Conservation (phyloP, 1,284 basidiomycete species). For the Fistulinella cinereoalba region DNA sequence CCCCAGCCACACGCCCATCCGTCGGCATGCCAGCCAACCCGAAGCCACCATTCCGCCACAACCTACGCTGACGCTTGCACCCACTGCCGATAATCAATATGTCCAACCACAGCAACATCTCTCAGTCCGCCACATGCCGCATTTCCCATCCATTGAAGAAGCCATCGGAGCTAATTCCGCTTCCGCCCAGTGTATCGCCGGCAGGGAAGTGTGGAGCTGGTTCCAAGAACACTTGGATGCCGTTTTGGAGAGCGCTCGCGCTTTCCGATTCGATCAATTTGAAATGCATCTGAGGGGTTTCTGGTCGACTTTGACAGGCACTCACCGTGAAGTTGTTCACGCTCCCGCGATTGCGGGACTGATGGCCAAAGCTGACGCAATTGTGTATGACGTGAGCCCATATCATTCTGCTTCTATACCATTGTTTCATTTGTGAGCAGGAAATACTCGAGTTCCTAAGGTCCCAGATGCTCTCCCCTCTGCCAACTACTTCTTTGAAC, state of each 20-base stretch:
- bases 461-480: slow-evolving; percentile 77
- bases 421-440: slow-evolving; percentile 39
- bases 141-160: slow-evolving; percentile 83
- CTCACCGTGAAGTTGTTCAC: slow-evolving; percentile 80
- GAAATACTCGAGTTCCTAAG: slow-evolving; percentile 84
- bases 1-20: slow-evolving; percentile 70
- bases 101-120: slow-evolving; percentile 43
- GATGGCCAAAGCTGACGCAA: slow-evolving; percentile 85
- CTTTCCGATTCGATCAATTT: slow-evolving; percentile 82
- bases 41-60: slow-evolving; percentile 48
- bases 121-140: slow-evolving; percentile 73
- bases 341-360: slow-evolving; percentile 82
- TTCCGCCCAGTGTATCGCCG: slow-evolving; percentile 69
- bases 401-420: slow-evolving; percentile 2
- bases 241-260: slow-evolving; percentile 70
- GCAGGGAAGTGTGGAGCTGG: slow-evolving; percentile 82
- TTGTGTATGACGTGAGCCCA: slow-evolving; percentile 77
- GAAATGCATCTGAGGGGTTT: slow-evolving; percentile 81
- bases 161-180: slow-evolving; percentile 71
- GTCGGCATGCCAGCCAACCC: slow-evolving; percentile 60
- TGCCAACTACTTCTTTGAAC: slow-evolving; percentile 62
- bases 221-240: slow-evolving; percentile 83
- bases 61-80: slow-evolving; percentile 51
- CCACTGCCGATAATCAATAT: slow-evolving; percentile 43
- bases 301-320: slow-evolving; percentile 70